Conservation (phyloP, 2,329 filamentous ascomycete species). For the Hymenoscyphus occultus region DNA sequence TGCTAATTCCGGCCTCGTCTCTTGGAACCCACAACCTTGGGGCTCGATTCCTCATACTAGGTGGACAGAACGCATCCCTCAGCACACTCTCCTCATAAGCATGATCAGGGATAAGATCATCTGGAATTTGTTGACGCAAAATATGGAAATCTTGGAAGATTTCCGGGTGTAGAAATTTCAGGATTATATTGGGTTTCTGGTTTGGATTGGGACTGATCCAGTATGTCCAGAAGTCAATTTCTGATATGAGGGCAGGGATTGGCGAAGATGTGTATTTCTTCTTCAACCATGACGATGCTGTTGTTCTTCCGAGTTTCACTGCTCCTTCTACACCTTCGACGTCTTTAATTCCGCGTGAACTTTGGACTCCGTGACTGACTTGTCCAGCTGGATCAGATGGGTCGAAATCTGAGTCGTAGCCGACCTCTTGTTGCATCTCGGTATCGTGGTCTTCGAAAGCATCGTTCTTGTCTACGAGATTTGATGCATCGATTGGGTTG, state of each 20-base stretch:
- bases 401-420: constrained; percentile 36
- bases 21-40: constrained; percentile 61
- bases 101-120: constrained; percentile 43
- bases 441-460: constrained; percentile 31
- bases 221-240: constrained; percentile 30
- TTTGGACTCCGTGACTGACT: constrained; percentile 24
- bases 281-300: constrained; percentile 12
- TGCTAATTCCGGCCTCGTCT: constrained; percentile 53
- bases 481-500: constrained; percentile 17
- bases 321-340: constrained; percentile 25
- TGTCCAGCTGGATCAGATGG: constrained; percentile 19
- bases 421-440: constrained; percentile 18
- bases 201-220: constrained; percentile 35
- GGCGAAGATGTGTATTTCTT: constrained; percentile 15
- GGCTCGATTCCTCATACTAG: constrained; percentile 51
- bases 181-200: constrained; percentile 43
- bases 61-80: constrained; percentile 55
- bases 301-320: constrained; percentile 19
- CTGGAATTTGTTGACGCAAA: constrained; percentile 49
- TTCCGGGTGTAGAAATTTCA: constrained; percentile 57
- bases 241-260: constrained; percentile 21
- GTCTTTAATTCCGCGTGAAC: constrained; percentile 13
- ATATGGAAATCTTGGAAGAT: constrained; percentile 53
- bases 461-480: constrained; percentile 24
- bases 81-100: constrained; percentile 43